phyloP scores from a whole-genome alignment of 1,284 basidiomycete genomes.

The Cutaneotrichosporon cutaneum region DNA sequence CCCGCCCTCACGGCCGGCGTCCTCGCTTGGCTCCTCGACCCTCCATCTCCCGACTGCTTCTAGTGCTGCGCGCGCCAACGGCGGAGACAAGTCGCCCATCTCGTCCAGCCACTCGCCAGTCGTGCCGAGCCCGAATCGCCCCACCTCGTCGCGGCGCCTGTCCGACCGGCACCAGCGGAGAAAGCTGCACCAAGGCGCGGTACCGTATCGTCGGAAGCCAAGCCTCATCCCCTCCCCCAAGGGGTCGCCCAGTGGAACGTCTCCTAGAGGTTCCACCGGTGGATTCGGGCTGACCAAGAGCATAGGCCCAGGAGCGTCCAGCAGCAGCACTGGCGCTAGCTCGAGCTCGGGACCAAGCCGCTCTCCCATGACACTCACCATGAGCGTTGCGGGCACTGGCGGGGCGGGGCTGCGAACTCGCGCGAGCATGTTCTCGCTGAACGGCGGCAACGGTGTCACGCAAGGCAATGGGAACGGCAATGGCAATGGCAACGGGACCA shows the following conservation, averaged over 20 bases:
- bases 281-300: slow-evolving; percentile 5
- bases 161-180: slow-evolving; percentile 17
- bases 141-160: slow-evolving; percentile 5
- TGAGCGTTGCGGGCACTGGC: slow-evolving; percentile 6
- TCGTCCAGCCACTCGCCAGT: slow-evolving; percentile 9
- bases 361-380: neutral
- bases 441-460: neutral
- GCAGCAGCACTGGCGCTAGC: neutral
- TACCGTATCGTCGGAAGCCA: slow-evolving; percentile 18
- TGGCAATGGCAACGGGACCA: neutral
- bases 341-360: neutral
- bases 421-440: slow-evolving; percentile 6
- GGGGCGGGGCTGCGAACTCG: slow-evolving; percentile 9
- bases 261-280: slow-evolving; percentile 11
- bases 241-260: slow-evolving; percentile 13
- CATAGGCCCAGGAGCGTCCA: neutral
- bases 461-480: neutral
- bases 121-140: neutral
- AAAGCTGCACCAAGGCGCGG: slow-evolving; percentile 19
- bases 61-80: slow-evolving; percentile 17
- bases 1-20: slow-evolving; percentile 9
- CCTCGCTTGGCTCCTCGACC: slow-evolving; percentile 11
- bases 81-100: slow-evolving; percentile 6
- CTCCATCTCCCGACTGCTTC: slow-evolving; percentile 24
- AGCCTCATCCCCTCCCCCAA: slow-evolving; percentile 18